Base-by-base conservation (phyloP, 1,284 basidiomycete species). In the Macrocystidia cucumis region DNA sequence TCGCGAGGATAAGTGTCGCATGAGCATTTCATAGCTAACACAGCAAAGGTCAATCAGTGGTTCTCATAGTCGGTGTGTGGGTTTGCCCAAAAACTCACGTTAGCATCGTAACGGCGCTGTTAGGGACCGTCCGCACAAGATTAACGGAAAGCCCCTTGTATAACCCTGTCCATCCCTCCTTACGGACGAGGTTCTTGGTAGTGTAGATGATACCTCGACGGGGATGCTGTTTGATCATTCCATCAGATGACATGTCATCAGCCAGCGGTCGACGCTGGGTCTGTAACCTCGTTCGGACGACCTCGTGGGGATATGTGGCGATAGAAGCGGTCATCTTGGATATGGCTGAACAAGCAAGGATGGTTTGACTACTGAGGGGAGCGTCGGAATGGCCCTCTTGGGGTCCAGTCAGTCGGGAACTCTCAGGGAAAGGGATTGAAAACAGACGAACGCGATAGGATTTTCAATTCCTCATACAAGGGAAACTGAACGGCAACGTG, bases 401-500 rank as follows among this genome's bases (percentile, higher is more conserved):
- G 46, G 37, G 35, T 24, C 33, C 34, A 11, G 40, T 26, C 30
- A 7, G 29, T 21, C 18, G 29, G 26, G 22, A 8, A 23, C 29
- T 27, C 5, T 13, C 17, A 20, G 35, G 6, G 38, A 25, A 32
- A 20, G 19, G 30, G 32, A 39, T 29, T 11, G 21, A 17, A 38
- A 28, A n/a, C n/a, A n/a, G 18, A 76, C 86, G 62, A 58, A 91
- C 89, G 78, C 44, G 87, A 78, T 67, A 76, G 74, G 11, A 78
- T 50, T 63, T 96, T 97, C 40, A 93, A 71, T 48, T 85, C 74
- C 53, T 97, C 92, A 52, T 97, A 97, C n/a, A 97, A 62, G 12
- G 92, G 92, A 49, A 97, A 96, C 54, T 97, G 92, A 1, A 97
- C 89, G 9, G 89, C 91, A 35, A 97, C 91, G 52, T 97, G 92